These are phyloP conservation scores for Calonectria honghensis DNA, from an alignment of 2,329 filamentous ascomycete species.

Conservation along the genomic window DNA sequence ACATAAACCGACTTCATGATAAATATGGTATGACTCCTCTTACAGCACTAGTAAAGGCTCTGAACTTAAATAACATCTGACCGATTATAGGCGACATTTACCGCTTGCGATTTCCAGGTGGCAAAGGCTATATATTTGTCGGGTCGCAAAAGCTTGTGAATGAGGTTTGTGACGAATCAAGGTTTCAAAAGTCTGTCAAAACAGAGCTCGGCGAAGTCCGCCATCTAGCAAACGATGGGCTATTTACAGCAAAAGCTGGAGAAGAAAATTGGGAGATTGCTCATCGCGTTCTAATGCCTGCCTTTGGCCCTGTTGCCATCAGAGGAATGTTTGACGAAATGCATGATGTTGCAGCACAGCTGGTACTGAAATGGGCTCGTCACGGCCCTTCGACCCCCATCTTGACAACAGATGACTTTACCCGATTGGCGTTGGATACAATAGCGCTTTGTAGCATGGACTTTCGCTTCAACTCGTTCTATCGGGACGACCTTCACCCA, in stretches of 20 bases:
- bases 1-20: neutral
- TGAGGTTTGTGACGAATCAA: neutral
- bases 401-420: neutral
- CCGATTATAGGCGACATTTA: neutral
- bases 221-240: neutral
- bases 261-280: slow-evolving; percentile 13
- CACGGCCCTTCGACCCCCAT: slow-evolving; percentile 1
- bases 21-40: neutral
- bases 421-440: neutral
- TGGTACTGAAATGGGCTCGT: slow-evolving; percentile 3
- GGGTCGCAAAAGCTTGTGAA: neutral
- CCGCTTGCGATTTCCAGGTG: neutral
- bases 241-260: neutral
- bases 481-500: neutral
- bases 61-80: neutral
- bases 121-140: neutral
- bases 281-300: neutral
- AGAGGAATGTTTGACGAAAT: slow-evolving; percentile 1
- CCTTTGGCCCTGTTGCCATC: neutral
- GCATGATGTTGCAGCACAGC: neutral
- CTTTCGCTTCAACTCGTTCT: slow-evolving; percentile 13
- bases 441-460: slow-evolving; percentile 7
- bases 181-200: slow-evolving; percentile 1
- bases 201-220: neutral
- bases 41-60: too few species aligned